phyloP scores from a whole-genome alignment of 2,329 filamentous ascomycete genomes.

The Fusarium pseudograminearum region DNA sequence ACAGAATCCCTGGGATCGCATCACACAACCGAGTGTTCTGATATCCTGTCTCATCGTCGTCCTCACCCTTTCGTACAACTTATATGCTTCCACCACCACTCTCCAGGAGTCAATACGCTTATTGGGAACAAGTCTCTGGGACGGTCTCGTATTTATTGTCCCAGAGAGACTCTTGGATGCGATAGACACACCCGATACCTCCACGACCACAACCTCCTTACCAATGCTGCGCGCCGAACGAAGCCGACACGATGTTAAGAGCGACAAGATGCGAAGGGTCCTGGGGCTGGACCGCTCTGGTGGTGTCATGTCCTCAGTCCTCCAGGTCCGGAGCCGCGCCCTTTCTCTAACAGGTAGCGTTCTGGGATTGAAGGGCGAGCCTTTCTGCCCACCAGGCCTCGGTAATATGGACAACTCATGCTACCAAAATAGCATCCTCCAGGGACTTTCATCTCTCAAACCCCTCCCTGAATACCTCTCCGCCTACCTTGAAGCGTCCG shows the following conservation, averaged over 20 bases:
- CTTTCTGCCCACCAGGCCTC: slow-evolving; percentile 72
- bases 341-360: slow-evolving; percentile 64
- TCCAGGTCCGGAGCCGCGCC: slow-evolving; percentile 68
- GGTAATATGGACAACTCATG: slow-evolving; percentile 96
- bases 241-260: slow-evolving; percentile 69
- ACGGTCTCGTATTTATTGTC: slow-evolving; percentile 66
- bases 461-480: slow-evolving; percentile 76
- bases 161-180: slow-evolving; percentile 69
- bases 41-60: slow-evolving; percentile 52
- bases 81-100: slow-evolving; percentile 51
- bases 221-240: slow-evolving; percentile 54
- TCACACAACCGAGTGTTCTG: slow-evolving; percentile 53
- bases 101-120: slow-evolving; percentile 47
- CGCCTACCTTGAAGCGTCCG: slow-evolving; percentile 53
- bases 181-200: slow-evolving; percentile 67
- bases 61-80: slow-evolving; percentile 52
- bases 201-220: slow-evolving; percentile 54
- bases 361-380: slow-evolving; percentile 54
- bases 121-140: slow-evolving; percentile 66
- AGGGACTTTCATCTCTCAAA: slow-evolving; percentile 81
- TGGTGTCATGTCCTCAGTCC: slow-evolving; percentile 67
- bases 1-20: slow-evolving; percentile 49
- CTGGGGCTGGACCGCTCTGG: slow-evolving; percentile 67
- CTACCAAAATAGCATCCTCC: slow-evolving; percentile 96
- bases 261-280: slow-evolving; percentile 72